Conservation (phyloP, 2,329 filamentous ascomycete species). For the Clonostachys solani region DNA sequence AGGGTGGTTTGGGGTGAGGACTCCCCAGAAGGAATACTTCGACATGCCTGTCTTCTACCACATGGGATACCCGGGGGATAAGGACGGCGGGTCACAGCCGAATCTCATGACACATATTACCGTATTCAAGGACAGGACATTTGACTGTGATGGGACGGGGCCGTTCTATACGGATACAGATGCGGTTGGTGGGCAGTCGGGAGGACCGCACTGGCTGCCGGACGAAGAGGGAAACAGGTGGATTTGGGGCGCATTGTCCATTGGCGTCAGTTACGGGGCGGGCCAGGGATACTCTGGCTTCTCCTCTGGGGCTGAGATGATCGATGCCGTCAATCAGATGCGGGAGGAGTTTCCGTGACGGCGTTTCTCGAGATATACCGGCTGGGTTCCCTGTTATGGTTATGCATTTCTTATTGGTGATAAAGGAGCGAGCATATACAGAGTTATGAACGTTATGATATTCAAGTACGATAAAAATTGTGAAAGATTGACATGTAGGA, state of each 20-base stretch:
- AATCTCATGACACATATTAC: constrained; percentile 5
- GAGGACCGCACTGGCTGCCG: constrained; percentile 5
- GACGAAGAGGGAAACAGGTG: constrained; percentile 2
- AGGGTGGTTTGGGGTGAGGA: constrained; percentile 5
- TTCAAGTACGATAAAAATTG: too few species aligned
- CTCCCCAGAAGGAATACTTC: constrained; percentile 1
- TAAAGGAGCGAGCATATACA: too few species aligned
- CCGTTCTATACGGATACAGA: constrained; percentile 6
- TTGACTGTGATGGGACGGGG: constrained; percentile 3
- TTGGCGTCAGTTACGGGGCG: constrained; percentile 1
- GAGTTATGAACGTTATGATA: too few species aligned
- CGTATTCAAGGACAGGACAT: background rate
- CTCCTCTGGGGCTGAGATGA: constrained; percentile 4
- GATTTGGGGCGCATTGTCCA: constrained; percentile 5
- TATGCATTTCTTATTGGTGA: too few species aligned
- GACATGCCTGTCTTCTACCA: constrained; percentile 4
- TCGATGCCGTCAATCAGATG: constrained; percentile 2
- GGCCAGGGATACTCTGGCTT: constrained; percentile 2
- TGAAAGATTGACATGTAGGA: too few species aligned
- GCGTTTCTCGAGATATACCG: too few species aligned
- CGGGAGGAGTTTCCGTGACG: background rate
- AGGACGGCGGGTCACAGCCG: constrained; percentile 1
- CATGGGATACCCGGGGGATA: constrained; percentile 4
- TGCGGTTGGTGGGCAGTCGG: constrained; percentile 6
- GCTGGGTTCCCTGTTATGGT: too few species aligned